Evolutionary conservation across 306 rosid species (phyloP), one percentile per base, ranked within the genome.

Genomic region (Coriaria nepalensis): DNA sequence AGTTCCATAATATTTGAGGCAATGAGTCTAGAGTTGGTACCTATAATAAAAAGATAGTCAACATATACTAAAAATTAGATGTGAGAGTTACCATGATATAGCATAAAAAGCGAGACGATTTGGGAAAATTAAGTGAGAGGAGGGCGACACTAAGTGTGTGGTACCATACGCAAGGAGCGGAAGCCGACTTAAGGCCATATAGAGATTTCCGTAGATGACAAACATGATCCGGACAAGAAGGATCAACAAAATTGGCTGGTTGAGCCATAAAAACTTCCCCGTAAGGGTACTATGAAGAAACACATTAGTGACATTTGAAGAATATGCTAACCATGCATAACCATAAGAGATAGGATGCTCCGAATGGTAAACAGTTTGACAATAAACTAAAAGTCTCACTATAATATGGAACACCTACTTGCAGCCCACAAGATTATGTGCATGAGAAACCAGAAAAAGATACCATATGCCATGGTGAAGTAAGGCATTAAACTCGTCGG

Each of bases 21-120:
- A 20, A 20, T 20, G 29, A 20, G 29, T 20, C 29, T 20, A 20
- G 29, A 20, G 29, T 20, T 3, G 29, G 5, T 13, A 4, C 47
- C 4, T 10, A 15, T 40, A 13, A 54, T 2, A 5, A 54, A 5
- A 0, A 54, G 8, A 32, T 54, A 29, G 42, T 54, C 59, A 4
- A 54, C 48, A 40, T 54, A 54, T 2, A 54, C 37, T 2, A 53
- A 1, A 6, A 53, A 40, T n/a, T n/a, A n/a, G n/a, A n/a, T n/a
- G n/a, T n/a, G n/a, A n/a, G n/a, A 13, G 15, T 20, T 0, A 40
- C 6, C 0, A 35, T 20, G 2, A 15, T 20, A 8, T 33, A 2
- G 5, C 4, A 55, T 11, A 42, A 55, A 43, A 7, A 29, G 40
- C 10, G 49, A 40, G 33, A 37, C 5, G 37, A 6, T 13, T 4